These are phyloP conservation scores for Pistacia atlantica DNA, from an alignment of 345 rosid species.

Conservation along the genomic window DNA sequence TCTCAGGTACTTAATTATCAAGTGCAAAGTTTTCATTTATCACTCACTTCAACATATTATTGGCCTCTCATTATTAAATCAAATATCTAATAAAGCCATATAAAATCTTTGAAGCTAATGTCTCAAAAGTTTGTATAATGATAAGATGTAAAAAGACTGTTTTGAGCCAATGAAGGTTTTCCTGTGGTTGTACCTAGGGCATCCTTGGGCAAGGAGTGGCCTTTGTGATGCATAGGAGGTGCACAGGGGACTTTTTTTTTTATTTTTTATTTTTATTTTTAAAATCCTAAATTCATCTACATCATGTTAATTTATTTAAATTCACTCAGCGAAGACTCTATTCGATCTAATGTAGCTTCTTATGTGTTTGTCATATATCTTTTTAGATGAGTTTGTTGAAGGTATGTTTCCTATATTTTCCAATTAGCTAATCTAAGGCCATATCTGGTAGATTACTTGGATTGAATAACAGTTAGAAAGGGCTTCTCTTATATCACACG, in stretches of 20 bases:
- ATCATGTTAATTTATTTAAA: background rate
- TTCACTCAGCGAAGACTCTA: background rate
- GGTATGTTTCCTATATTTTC: background rate
- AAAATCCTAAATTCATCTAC: background rate
- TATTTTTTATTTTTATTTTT: too few relatives aligned
- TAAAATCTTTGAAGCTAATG: background rate
- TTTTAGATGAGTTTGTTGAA: background rate
- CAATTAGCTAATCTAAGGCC: background rate
- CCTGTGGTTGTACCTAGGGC: background rate
- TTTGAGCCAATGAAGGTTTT: background rate
- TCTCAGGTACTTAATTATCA: conserved; percentile 66
- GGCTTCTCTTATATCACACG: background rate
- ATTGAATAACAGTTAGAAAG: background rate
- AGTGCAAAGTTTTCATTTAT: background rate
- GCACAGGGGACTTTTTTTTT: background rate
- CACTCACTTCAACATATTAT: background rate
- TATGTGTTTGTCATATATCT: background rate
- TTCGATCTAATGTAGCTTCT: background rate
- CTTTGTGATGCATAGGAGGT: background rate
- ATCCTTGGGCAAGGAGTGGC: background rate
- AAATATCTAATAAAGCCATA: background rate
- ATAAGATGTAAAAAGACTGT: background rate
- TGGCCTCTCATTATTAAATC: background rate
- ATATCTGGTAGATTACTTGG: background rate
- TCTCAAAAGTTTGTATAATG: background rate